Evolutionary conservation across 805 yeast species (phyloP), one percentile per base, ranked within the genome.

Genomic region (Candida manassasensis): DNA sequence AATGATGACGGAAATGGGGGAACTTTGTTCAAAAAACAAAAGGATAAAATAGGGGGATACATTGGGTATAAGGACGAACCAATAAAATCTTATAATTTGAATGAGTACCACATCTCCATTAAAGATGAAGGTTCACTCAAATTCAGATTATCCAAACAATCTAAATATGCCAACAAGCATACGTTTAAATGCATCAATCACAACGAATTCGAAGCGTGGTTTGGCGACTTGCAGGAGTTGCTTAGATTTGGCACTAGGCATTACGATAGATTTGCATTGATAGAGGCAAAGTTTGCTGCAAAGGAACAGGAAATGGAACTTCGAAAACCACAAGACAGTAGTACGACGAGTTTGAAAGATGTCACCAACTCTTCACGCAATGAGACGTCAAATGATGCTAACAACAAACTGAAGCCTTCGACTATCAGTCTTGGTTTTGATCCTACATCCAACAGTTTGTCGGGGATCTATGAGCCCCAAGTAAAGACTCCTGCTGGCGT

Each of bases 211-310:
- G 50, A 49, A 17, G 67, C 65, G 43, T 81, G 86, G 86, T 56
- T 63, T 22, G 68, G 64, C 19, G 82, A 79, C 49, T 54, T 81
- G 29, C 57, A 61, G 19, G 79, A 77, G 41, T 57, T 80, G 43
- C 63, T 73, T 21, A 61, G 66, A 32, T 75, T 69, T 43, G 64
- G 66, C 15, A 54, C 58, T 36, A 49, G 57, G 24, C 73, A 75
- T 28, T 50, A 61, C 22, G 72, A 71, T 21, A 69, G 87, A 55
- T 73, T 76, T 41, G 60, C 58, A 33, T 67, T 57, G 50, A 72
- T 62, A 22, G 72, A 62, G 48, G 62, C 61, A 16, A 71, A 69
- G 42, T 59, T 70, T 41, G 52, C 52, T 44, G 34, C 47, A 44
- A 29, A 45, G 35, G 40, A 35, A 29, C 35, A 21, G 19, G 27